These are phyloP conservation scores for Lactifluus rugatus DNA, from an alignment of 768 basidiomycete genomes.

Conservation along the genomic window DNA sequence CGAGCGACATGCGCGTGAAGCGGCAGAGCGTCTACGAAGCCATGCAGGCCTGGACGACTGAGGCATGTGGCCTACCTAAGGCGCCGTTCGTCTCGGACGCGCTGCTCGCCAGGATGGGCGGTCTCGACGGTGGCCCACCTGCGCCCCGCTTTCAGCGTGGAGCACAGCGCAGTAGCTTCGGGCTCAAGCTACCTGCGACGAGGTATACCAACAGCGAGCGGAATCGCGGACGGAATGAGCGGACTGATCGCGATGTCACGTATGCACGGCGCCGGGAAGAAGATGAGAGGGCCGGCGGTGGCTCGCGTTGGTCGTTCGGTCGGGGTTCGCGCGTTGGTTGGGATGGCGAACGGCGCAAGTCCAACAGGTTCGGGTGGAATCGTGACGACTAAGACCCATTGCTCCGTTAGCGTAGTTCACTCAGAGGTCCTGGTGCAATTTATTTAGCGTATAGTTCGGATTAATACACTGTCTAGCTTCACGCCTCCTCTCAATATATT, in stretches of 20 bases:
- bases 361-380: not conserved
- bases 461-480: not conserved
- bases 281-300: not conserved
- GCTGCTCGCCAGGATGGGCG: conserved; percentile 14
- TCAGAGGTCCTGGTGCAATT: not conserved
- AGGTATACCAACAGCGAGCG: conserved; percentile 1
- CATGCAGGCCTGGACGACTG: conserved; percentile 16
- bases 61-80: conserved; percentile 10
- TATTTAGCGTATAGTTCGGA: conserved; percentile 1
- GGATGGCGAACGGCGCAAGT: not conserved
- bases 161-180: not conserved
- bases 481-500: too few species aligned
- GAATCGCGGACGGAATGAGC: conserved; percentile 9
- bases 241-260: not conserved
- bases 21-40: conserved; percentile 6
- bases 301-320: not conserved
- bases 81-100: conserved; percentile 8
- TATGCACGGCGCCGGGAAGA: not conserved
- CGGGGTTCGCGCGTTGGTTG: not conserved
- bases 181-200: not conserved
- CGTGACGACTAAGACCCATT: not conserved
- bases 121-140: not conserved
- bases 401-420: not conserved
- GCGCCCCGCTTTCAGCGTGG: not conserved
- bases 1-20: conserved; percentile 5